Evolutionary conservation across 441 rosid species (phyloP), one percentile per base, ranked within the genome.

Genomic region (Viola pubescens): DNA sequence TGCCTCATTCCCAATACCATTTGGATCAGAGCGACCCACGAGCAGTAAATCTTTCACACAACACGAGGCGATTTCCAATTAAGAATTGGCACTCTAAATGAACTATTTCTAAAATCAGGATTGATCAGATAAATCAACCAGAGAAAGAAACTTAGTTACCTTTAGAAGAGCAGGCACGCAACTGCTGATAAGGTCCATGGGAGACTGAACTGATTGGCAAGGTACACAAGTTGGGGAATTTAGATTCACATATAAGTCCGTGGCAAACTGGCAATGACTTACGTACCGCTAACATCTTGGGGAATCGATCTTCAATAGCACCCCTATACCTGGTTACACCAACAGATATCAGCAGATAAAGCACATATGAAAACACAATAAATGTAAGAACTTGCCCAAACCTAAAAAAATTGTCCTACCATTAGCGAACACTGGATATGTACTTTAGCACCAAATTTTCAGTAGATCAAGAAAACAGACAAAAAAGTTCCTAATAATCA

Each of bases 271-370:
- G 9, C 6, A 56, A 56, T 4, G 61, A 65, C 43, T 60, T 66
- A 12, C 13, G n/a, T 12, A 45, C 61, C 50, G 39, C 51, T 41
- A 47, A 9, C 62, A 45, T 45, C 38, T 51, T 45, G 16, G 9
- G 7, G 41, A 48, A 37, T 64, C 77, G 42, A 7, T 61, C 53
- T 38, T 12, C 49, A 26, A 67, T 61, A 34, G 44, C 75, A 66
- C 59, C 52, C 64, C 47, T 71, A 60, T 56, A 60, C 77, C 81
- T 79, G 73, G 10, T 60, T 13, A 11, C 55, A 26, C 37, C 6
- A 37, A 51, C 61, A 13, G 1, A 41, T 14, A n/a, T 49, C 38
- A n/a, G 16, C 1, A 34, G 0, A 40, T 7, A 40, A 9, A 26
- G 34, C 2, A 26, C 34, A 26, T 26, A 26, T 26, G 34, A 26